phyloP scores from a whole-genome alignment of 2,329 filamentous ascomycete species.

The Davidsoniella neocaledoniae region DNA sequence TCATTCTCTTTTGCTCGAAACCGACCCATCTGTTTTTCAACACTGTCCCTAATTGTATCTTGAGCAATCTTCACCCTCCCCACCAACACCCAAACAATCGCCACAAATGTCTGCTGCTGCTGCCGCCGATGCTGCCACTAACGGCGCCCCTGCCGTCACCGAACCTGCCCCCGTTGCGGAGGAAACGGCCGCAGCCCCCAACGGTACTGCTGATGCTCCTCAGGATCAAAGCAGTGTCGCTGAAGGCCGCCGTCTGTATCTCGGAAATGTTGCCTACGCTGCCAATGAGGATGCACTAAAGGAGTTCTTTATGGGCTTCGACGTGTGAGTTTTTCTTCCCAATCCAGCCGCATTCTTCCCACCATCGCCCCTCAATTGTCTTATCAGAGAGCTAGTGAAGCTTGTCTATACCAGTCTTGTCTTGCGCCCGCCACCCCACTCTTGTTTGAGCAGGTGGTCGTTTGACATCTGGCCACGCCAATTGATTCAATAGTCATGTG shows the following conservation, averaged over 20 bases:
- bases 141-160: conserved; percentile 7
- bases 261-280: conserved; percentile 99
- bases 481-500: neutral
- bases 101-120: conserved; percentile 64
- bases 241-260: conserved; percentile 98
- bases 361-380: neutral
- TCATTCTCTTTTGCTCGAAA: conserved; percentile 1
- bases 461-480: neutral
- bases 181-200: conserved; percentile 49
- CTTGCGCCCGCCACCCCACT: neutral
- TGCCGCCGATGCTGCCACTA: conserved; percentile 15
- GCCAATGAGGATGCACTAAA: conserved; percentile 99
- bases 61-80: conserved; percentile 47
- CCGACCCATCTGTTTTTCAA: conserved; percentile 17
- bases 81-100: conserved; percentile 24
- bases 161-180: conserved; percentile 23
- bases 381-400: neutral
- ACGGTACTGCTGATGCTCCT: conserved; percentile 60
- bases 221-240: conserved; percentile 77
- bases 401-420: neutral
- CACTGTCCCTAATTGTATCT: conserved; percentile 30
- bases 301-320: conserved; percentile 98
- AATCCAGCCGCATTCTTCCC: neutral
- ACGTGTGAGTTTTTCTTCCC: conserved; percentile 58
- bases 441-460: neutral